These are phyloP conservation scores for Fusarium anguioides DNA, from an alignment of 2,329 filamentous ascomycete species.

Conservation along the genomic window DNA sequence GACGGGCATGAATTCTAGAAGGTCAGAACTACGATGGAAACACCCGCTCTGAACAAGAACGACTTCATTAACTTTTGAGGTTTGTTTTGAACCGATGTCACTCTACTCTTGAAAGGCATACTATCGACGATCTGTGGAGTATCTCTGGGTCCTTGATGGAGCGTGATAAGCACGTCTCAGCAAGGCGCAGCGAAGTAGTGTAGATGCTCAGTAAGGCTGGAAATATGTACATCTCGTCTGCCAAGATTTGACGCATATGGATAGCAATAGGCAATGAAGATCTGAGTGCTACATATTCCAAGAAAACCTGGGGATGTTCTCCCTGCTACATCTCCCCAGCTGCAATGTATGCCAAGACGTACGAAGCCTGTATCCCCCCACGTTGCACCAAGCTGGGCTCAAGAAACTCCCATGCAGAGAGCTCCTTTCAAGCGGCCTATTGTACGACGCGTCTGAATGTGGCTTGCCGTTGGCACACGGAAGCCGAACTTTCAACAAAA, in stretches of 20 bases:
- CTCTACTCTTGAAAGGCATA: not conserved
- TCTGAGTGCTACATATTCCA: not conserved
- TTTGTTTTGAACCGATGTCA: constrained; percentile 1
- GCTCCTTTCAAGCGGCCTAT: not conserved
- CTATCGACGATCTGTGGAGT: not conserved
- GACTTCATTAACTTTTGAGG: not conserved
- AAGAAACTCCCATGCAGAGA: not conserved
- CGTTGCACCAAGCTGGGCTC: not conserved
- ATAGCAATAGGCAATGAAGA: not conserved
- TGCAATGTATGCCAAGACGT: not conserved
- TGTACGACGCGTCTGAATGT: not conserved
- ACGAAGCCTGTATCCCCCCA: not conserved
- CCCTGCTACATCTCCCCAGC: no score
- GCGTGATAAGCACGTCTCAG: not conserved
- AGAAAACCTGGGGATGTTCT: not conserved
- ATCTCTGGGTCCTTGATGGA: not conserved
- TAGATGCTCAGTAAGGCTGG: not conserved
- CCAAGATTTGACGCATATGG: not conserved
- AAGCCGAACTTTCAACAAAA: constrained; percentile 4
- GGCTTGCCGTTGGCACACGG: constrained; percentile 6
- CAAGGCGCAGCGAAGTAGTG: not conserved
- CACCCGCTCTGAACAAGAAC: not conserved
- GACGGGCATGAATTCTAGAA: not conserved
- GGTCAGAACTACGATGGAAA: not conserved
- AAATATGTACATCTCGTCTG: not conserved